These are phyloP conservation scores for Porodaedalea pini DNA, from an alignment of 1,284 basidiomycete species.

Conservation along the genomic window DNA sequence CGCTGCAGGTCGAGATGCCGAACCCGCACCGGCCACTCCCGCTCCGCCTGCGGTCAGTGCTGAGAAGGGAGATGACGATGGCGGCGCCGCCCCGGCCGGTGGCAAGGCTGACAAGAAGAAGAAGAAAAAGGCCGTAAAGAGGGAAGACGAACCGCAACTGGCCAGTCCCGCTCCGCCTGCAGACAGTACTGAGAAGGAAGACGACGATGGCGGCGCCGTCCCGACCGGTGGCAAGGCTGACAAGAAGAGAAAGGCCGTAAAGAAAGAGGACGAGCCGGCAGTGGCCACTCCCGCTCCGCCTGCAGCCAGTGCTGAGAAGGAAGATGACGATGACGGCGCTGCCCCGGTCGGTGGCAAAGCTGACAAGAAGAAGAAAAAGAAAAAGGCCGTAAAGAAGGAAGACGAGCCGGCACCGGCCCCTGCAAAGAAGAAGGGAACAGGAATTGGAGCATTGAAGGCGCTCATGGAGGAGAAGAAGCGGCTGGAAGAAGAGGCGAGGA, in stretches of 20 bases:
- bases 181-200: slow-evolving; percentile 33
- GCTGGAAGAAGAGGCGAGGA: slow-evolving; percentile 78
- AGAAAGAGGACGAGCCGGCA: slow-evolving; percentile 27
- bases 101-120: slow-evolving; percentile 76
- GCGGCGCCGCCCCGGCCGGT: too few species aligned
- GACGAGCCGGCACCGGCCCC: slow-evolving; percentile 56
- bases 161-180: too few species aligned
- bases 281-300: slow-evolving; percentile 25
- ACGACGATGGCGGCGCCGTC: slow-evolving; percentile 43
- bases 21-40: too few species aligned
- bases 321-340: slow-evolving; percentile 55
- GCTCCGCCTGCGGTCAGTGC: slow-evolving; percentile 46
- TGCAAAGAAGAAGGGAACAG: slow-evolving; percentile 65
- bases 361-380: slow-evolving; percentile 86
- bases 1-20: slow-evolving; percentile 29
- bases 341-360: slow-evolving; percentile 41
- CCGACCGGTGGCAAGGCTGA: slow-evolving; percentile 82
- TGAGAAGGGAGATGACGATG: slow-evolving; percentile 72
- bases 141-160: too few species aligned
- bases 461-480: slow-evolving; percentile 89
- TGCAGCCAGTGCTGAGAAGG: slow-evolving; percentile 39
- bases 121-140: slow-evolving; percentile 26
- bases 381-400: slow-evolving; percentile 79
- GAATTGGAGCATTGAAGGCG: slow-evolving; percentile 71
- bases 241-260: slow-evolving; percentile 81